Evolutionary conservation across 192 early-diverging fungal species (phyloP).

Genomic region (Backusella macrospora): DNA sequence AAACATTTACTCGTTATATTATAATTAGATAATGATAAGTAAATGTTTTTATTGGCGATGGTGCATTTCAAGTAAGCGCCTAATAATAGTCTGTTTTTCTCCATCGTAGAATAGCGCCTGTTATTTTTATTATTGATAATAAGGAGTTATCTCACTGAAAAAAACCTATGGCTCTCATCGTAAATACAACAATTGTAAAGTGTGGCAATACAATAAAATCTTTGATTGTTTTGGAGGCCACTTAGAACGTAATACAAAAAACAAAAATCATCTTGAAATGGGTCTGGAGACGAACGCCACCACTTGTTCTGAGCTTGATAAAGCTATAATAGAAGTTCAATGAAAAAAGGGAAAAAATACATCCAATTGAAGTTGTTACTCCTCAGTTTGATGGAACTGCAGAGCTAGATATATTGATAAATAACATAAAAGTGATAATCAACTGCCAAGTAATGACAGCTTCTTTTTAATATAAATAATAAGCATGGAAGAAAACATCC

Average conservation of each 20-base stretch:
- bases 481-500: too few relatives aligned
- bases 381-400: slow-evolving; percentile 42
- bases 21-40: too few relatives aligned
- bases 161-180: slow-evolving; percentile 46
- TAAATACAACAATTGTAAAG: slow-evolving; percentile 47
- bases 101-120: slow-evolving; percentile 29
- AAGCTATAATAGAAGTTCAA: slow-evolving; percentile 35
- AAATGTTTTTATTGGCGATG: slow-evolving; percentile 55
- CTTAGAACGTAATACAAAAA: slow-evolving; percentile 25
- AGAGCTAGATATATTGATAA: slow-evolving; percentile 26
- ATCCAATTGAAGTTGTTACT: slow-evolving; percentile 51
- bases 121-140: slow-evolving; percentile 47
- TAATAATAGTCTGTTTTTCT: slow-evolving; percentile 51
- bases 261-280: slow-evolving; percentile 12
- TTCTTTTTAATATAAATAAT: too few relatives aligned
- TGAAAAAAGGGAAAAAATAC: slow-evolving; percentile 39
- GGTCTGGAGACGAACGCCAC: slow-evolving; percentile 36
- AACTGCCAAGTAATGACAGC: too few relatives aligned
- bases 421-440: too few relatives aligned
- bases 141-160: slow-evolving; percentile 56
- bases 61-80: slow-evolving; percentile 51
- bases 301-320: slow-evolving; percentile 41
- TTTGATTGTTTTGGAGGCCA: slow-evolving; percentile 45
- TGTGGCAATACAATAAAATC: slow-evolving; percentile 50
- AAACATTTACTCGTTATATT: too few relatives aligned